These are phyloP conservation scores for Mycosphaerella arachidis DNA, from an alignment of 2,329 filamentous ascomycete species.

Conservation along the genomic window DNA sequence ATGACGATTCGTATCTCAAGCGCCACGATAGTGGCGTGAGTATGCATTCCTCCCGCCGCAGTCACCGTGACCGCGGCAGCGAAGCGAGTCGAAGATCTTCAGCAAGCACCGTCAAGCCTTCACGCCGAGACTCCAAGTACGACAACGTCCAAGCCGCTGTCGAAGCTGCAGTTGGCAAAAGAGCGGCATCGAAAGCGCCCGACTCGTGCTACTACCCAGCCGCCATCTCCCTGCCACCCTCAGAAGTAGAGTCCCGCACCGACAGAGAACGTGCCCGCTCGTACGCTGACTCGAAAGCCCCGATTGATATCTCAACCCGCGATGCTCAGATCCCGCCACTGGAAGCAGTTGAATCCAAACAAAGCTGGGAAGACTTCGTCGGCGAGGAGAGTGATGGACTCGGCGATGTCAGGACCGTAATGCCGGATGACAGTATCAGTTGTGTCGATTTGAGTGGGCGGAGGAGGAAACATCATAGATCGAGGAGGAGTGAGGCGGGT, in stretches of 20 bases:
- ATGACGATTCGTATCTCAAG: constrained; percentile 20
- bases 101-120: constrained; percentile 29
- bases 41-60: constrained; percentile 19
- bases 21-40: constrained; percentile 30
- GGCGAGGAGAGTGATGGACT: constrained; percentile 35
- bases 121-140: constrained; percentile 11
- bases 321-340: constrained; percentile 3
- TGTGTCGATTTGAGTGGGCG: constrained; percentile 29
- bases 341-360: constrained; percentile 8
- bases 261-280: neutral
- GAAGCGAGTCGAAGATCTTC: constrained; percentile 22
- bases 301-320: neutral
- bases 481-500: constrained; percentile 12
- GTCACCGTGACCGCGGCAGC: constrained; percentile 15
- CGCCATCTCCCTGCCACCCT: constrained; percentile 22
- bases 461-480: constrained; percentile 8
- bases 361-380: constrained; percentile 19
- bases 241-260: constrained; percentile 10
- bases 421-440: constrained; percentile 47
- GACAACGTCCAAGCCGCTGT: constrained; percentile 10
- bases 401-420: constrained; percentile 43
- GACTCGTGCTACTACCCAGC: constrained; percentile 24
- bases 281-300: neutral
- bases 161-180: constrained; percentile 3
- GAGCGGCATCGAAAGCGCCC: constrained; percentile 13